Conservation (phyloP, 1,284 basidiomycete species). For the Ceratobasidium sp. region DNA sequence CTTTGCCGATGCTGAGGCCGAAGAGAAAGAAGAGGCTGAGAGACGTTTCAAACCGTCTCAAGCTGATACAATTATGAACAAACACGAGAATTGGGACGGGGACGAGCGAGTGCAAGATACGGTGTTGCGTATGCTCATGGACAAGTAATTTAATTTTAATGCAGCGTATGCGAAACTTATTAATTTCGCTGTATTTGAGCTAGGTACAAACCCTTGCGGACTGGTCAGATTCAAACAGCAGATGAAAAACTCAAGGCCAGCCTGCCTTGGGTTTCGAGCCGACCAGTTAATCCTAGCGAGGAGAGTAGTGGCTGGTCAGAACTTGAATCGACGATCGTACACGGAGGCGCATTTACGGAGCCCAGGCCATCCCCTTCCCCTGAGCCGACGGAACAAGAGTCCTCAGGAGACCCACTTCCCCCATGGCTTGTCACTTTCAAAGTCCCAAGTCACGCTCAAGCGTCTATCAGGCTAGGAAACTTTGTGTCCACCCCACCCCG, state of each 20-base stretch:
- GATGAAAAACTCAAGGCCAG: slow-evolving; percentile 77
- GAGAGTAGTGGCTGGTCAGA: slow-evolving; percentile 65
- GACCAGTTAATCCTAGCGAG: slow-evolving; percentile 37
- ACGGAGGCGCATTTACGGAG: neutral
- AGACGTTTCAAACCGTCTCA: slow-evolving; percentile 53
- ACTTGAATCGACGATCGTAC: slow-evolving; percentile 53
- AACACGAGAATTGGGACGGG: slow-evolving; percentile 78
- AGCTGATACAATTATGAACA: slow-evolving; percentile 38
- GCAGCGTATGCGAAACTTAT: slow-evolving; percentile 5
- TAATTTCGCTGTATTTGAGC: too few relatives aligned
- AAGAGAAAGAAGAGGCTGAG: slow-evolving; percentile 62
- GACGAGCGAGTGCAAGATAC: slow-evolving; percentile 80
- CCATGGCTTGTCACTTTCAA: slow-evolving; percentile 80
- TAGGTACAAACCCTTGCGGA: slow-evolving; percentile 77
- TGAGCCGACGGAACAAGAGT: neutral
- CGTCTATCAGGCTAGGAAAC: slow-evolving; percentile 68
- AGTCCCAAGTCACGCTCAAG: slow-evolving; percentile 67
- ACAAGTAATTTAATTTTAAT: slow-evolving; percentile 63
- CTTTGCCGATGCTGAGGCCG: slow-evolving; percentile 75
- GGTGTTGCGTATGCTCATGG: slow-evolving; percentile 85
- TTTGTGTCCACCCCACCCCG: slow-evolving; percentile 55
- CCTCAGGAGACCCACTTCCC: slow-evolving; percentile 63
- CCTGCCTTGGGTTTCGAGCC: slow-evolving; percentile 58
- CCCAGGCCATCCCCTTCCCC: neutral
- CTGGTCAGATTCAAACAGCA: slow-evolving; percentile 71